Conservation (phyloP, 257 asterid species). For the Solanum medicagineum region DNA sequence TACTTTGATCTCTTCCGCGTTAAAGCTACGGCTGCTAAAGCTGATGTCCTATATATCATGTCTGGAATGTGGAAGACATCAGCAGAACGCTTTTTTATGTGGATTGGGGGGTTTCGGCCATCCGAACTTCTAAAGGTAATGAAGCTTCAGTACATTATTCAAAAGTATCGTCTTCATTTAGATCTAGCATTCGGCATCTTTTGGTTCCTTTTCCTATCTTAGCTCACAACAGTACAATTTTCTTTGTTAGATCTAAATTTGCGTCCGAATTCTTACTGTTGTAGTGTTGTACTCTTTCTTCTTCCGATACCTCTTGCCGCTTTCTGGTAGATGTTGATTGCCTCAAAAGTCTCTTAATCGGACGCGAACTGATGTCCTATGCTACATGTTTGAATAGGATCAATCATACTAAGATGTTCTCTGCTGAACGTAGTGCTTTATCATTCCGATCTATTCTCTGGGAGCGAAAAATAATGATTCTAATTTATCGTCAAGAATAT, state of each 20-base stretch:
- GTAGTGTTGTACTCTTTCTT: background rate
- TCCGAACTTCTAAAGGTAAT: conserved; percentile 74
- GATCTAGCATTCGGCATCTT: background rate
- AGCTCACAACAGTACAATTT: background rate
- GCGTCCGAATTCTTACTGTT: background rate
- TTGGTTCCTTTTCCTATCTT: too few relatives aligned
- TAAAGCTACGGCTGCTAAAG: conserved; percentile 72
- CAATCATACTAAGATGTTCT: background rate
- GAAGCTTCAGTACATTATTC: background rate
- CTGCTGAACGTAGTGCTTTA: background rate
- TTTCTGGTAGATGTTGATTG: background rate
- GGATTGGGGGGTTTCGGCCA: conserved; percentile 96
- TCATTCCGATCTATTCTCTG: background rate
- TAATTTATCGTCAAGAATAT: background rate
- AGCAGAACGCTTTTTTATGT: conserved; percentile 75
- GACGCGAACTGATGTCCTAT: background rate
- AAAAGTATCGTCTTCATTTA: too few relatives aligned
- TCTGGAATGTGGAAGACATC: conserved; percentile 86
- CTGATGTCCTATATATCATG: conserved; percentile 66
- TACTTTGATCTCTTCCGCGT: conserved; percentile 57
- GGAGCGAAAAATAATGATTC: background rate
- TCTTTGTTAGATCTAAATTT: background rate
- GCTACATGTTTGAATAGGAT: background rate
- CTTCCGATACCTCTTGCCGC: too few relatives aligned
- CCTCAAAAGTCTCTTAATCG: background rate